phyloP scores from a whole-genome alignment of 2,329 filamentous ascomycete species.

The Myotisia sp. region DNA sequence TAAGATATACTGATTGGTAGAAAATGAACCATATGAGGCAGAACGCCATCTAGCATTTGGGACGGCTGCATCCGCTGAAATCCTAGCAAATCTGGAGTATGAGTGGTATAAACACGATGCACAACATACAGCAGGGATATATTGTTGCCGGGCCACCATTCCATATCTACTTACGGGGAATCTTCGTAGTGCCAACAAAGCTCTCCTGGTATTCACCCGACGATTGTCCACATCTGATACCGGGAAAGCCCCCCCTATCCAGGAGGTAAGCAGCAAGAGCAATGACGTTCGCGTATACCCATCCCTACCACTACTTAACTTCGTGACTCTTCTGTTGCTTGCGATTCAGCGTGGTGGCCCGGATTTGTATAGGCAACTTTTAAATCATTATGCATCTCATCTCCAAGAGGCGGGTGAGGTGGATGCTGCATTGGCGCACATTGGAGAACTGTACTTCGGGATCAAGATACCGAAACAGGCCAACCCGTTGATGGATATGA shows the following conservation, averaged over 20 bases:
- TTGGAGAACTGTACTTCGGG: constrained; percentile 94
- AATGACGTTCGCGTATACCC: constrained; percentile 74
- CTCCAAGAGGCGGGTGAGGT: constrained; percentile 65
- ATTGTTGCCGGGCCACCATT: constrained; percentile 72
- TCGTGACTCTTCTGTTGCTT: constrained; percentile 70
- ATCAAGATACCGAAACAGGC: constrained; percentile 78
- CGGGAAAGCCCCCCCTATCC: constrained; percentile 53
- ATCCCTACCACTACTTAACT: constrained; percentile 86
- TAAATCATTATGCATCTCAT: constrained; percentile 64
- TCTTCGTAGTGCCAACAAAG: constrained; percentile 72
- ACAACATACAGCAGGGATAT: constrained; percentile 71
- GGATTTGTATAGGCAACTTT: constrained; percentile 69
- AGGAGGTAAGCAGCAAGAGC: constrained; percentile 62
- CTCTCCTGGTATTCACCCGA: constrained; percentile 61
- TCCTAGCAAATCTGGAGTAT: constrained; percentile 73
- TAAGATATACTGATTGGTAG: constrained; percentile 27
- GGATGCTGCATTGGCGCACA: constrained; percentile 68
- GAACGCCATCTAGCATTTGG: constrained; percentile 81
- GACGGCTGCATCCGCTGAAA: constrained; percentile 71
- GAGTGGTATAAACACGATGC: constrained; percentile 86
- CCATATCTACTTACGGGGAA: constrained; percentile 87
- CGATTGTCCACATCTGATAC: constrained; percentile 38
- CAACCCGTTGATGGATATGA: constrained; percentile 95
- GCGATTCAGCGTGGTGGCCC: constrained; percentile 65
- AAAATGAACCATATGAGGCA: constrained; percentile 83